These are phyloP conservation scores for Solanum piurae DNA, from an alignment of 257 asterid genomes.

Conservation along the genomic window DNA sequence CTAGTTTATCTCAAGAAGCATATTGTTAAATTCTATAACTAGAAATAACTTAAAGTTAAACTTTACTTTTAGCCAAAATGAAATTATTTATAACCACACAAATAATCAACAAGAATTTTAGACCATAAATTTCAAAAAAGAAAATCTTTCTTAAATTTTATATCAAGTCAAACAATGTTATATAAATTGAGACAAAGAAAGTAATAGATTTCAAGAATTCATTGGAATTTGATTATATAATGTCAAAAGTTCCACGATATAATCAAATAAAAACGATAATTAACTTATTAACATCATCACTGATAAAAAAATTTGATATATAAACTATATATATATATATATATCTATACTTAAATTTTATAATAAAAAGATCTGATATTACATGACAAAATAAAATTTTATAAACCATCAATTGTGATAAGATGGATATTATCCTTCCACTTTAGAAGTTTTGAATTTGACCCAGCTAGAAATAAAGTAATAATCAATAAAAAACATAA, in stretches of 20 bases:
- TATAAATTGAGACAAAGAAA: neutral
- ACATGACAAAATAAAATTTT: neutral
- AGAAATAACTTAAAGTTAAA: neutral
- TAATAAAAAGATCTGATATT: neutral
- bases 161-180: neutral
- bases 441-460: neutral
- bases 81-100: neutral
- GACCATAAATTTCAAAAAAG: neutral
- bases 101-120: neutral
- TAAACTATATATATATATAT: neutral
- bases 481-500: neutral
- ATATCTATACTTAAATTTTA: neutral
- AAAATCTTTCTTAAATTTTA: neutral
- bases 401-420: neutral
- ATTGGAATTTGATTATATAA: neutral
- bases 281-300: neutral
- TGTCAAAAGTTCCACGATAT: neutral
- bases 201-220: neutral
- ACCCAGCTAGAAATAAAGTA: neutral
- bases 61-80: neutral
- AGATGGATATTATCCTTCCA: neutral
- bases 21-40: neutral
- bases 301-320: neutral
- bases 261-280: neutral
- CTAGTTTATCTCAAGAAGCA: neutral